Percentiles rank a stretch among this genome's conserved stretches.
Conservation (phyloP, 768 basidiomycete species). For the Auriscalpium orientale region DNA sequence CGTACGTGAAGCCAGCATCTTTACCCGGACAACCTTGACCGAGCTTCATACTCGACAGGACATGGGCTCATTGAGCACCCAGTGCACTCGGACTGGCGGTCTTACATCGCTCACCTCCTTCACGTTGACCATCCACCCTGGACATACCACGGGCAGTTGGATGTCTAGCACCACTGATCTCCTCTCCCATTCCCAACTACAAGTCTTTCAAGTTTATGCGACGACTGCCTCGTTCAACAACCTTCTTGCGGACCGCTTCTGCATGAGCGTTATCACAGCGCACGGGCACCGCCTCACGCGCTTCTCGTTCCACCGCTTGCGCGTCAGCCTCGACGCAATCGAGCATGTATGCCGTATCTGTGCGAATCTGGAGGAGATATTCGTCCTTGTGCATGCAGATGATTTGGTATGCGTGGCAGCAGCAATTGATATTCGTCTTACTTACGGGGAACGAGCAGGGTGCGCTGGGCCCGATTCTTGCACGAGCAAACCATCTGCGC, state of each 20-base stretch:
- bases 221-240: conserved; percentile 34
- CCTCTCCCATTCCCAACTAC: conserved; percentile 42
- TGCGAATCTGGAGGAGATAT: conserved; percentile 49
- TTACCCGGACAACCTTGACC: too few species aligned
- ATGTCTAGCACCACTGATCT: conserved; percentile 33
- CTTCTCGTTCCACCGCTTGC: conserved; percentile 61
- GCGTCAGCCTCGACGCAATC: conserved; percentile 42
- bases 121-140: conserved; percentile 45
- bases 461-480: conserved; percentile 33
- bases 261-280: conserved; percentile 36
- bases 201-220: conserved; percentile 57
- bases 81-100: conserved; percentile 27
- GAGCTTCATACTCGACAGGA: conserved; percentile 33
- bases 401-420: conserved; percentile 33
- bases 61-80: conserved; percentile 36
- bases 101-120: conserved; percentile 45
- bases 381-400: conserved; percentile 44
- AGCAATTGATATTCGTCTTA: background rate
- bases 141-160: conserved; percentile 29
- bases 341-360: conserved; percentile 49
- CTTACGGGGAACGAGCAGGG: conserved; percentile 23
- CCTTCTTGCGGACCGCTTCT: conserved; percentile 40
- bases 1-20: conserved; percentile 29
- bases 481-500: conserved; percentile 38
- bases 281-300: conserved; percentile 47